A percentile compares a stretch with the other conserved stretches of the same genome.
These are phyloP conservation scores for Cryptococcus deneoformans DNA, from an alignment of 1,284 basidiomycete genomes.

Conservation along the genomic window DNA sequence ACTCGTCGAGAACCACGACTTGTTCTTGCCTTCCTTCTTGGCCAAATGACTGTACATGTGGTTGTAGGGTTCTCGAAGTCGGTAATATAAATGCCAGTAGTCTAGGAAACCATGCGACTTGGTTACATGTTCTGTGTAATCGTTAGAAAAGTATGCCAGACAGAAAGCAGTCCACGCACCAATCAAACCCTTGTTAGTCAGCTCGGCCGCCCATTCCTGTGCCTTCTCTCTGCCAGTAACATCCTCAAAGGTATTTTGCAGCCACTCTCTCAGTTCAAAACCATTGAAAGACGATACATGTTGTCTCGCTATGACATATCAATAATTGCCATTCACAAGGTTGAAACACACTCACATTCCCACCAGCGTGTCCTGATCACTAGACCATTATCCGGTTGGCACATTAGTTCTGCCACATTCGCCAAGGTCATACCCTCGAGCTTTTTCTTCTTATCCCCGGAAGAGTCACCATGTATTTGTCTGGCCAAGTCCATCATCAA, in stretches of 20 bases:
- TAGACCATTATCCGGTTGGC: slow-evolving; percentile 42
- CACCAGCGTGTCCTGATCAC: slow-evolving; percentile 46
- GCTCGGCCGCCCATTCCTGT: slow-evolving; percentile 68
- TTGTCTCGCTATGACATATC: slow-evolving; percentile 9
- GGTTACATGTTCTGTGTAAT: slow-evolving; percentile 63
- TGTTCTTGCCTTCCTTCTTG: slow-evolving; percentile 19
- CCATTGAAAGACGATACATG: slow-evolving; percentile 73
- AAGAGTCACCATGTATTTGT: slow-evolving; percentile 51
- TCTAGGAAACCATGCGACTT: slow-evolving; percentile 77
- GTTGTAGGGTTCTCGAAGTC: slow-evolving; percentile 68
- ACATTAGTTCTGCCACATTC: slow-evolving; percentile 42
- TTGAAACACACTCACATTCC: slow-evolving; percentile 30
- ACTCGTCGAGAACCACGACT: slow-evolving; percentile 30
- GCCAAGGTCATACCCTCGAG: slow-evolving; percentile 43
- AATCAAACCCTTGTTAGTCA: slow-evolving; percentile 75
- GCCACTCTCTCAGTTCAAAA: slow-evolving; percentile 80
- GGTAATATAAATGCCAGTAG: slow-evolving; percentile 78
- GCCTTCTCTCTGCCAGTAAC: slow-evolving; percentile 70
- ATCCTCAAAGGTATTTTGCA: slow-evolving; percentile 79
- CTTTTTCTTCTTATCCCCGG: slow-evolving; percentile 27
- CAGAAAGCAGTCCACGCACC: slow-evolving; percentile 34
- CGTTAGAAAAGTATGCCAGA: background rate
- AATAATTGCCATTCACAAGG: background rate
- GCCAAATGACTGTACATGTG: background rate
- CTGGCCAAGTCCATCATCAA: slow-evolving; percentile 74